phyloP scores from a whole-genome alignment of 202 grass and related monocot species.

The Saccharum hybrid region DNA sequence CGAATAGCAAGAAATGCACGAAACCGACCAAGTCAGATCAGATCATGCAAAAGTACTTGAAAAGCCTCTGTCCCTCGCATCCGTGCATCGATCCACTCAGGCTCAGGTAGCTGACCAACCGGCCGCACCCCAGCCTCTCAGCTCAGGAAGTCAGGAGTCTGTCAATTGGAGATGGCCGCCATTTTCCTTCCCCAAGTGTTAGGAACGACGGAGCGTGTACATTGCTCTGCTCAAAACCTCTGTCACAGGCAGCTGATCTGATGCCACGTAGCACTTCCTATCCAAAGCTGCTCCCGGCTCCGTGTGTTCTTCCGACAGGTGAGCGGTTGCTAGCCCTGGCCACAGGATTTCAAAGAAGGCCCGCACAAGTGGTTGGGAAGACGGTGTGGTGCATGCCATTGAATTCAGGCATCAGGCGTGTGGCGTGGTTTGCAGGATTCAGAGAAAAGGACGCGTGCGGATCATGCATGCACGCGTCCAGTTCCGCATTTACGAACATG shows the following conservation, averaged over 20 bases:
- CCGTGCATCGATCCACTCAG: not conserved
- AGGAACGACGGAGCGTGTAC: no score
- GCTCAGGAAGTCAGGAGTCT: not conserved
- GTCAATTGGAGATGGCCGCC: not conserved
- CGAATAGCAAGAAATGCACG: not conserved
- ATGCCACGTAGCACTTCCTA: not conserved
- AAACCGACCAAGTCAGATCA: not conserved
- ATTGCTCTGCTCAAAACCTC: no score
- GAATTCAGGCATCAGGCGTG: not conserved
- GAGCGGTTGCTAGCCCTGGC: not conserved
- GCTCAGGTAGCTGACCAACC: constrained; percentile 26
- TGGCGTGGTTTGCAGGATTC: not conserved
- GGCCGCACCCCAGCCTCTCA: not conserved
- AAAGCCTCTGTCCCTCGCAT: not conserved
- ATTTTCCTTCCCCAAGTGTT: not conserved
- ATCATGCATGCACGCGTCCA: not conserved
- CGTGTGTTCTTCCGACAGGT: not conserved
- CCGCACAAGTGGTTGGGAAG: constrained; percentile 1
- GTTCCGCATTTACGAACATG: not conserved
- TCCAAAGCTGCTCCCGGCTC: no score
- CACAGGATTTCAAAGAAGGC: not conserved
- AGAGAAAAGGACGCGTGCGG: not conserved
- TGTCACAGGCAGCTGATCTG: not conserved
- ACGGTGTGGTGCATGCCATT: not conserved
- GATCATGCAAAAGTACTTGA: not conserved